These are phyloP conservation scores for Amanita polypyramis DNA, from an alignment of 768 basidiomycete species.

Conservation along the genomic window DNA sequence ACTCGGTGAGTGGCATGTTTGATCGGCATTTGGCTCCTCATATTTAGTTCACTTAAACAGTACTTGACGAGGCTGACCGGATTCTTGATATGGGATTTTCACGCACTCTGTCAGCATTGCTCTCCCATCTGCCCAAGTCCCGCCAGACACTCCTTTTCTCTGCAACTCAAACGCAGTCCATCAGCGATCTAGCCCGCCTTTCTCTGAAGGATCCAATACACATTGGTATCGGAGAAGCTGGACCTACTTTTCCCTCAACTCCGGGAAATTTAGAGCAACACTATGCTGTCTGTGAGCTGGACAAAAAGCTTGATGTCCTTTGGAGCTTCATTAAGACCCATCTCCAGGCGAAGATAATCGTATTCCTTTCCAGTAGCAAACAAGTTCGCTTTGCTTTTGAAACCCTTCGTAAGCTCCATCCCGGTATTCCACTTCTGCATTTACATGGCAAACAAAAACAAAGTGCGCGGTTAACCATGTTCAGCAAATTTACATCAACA, in stretches of 20 bases:
- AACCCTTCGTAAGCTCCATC: conserved; percentile 92
- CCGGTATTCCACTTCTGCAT: conserved; percentile 86
- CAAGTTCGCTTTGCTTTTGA: conserved; percentile 97
- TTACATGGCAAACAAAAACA: conserved; percentile 97
- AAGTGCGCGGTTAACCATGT: conserved; percentile 74
- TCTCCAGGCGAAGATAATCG: conserved; percentile 81
- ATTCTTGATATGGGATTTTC: conserved; percentile 96
- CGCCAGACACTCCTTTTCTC: conserved; percentile 96
- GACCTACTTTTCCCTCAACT: conserved; percentile 41
- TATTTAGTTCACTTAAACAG: conserved; percentile 25
- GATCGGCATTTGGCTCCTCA: background rate
- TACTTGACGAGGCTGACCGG: conserved; percentile 94
- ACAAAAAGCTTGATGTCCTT: conserved; percentile 82
- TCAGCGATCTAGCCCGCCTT: conserved; percentile 80
- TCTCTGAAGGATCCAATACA: conserved; percentile 75
- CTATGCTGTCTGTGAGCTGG: conserved; percentile 74
- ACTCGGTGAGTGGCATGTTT: conserved; percentile 46
- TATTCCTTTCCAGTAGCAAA: conserved; percentile 92
- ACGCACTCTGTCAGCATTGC: conserved; percentile 77
- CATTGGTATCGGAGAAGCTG: conserved; percentile 49
- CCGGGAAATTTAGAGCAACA: conserved; percentile 81
- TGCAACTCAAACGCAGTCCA: conserved; percentile 89
- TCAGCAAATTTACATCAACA: conserved; percentile 71
- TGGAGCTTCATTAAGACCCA: conserved; percentile 96
- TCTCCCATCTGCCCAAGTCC: conserved; percentile 83